Percentiles rank a stretch among this genome's conserved stretches.
Evolutionary conservation across 805 yeast genomes (phyloP).

Genomic region (Teunomyces panamensis): DNA sequence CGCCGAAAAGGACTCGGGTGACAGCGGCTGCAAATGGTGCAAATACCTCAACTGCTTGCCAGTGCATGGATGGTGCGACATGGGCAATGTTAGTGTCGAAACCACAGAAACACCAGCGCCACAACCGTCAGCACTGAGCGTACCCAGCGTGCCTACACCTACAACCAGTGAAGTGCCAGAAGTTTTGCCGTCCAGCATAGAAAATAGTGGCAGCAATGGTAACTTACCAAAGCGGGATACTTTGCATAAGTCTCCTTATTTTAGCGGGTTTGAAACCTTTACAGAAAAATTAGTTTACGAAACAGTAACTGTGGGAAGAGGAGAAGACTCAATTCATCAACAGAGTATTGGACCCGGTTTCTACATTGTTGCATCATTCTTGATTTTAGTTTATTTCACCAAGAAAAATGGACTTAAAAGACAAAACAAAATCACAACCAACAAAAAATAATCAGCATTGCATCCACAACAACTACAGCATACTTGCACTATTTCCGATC

Average conservation of each 20-base stretch:
- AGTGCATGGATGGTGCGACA: slow-evolving; percentile 66
- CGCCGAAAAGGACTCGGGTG: slow-evolving; percentile 33
- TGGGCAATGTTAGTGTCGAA: slow-evolving; percentile 36
- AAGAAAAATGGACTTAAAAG: neutral
- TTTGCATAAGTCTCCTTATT: neutral
- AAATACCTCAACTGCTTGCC: slow-evolving; percentile 70
- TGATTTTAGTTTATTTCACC: slow-evolving; percentile 17
- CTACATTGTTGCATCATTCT: slow-evolving; percentile 15
- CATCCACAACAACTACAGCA: neutral
- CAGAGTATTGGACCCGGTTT: slow-evolving; percentile 18
- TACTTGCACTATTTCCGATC: neutral
- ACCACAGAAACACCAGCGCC: slow-evolving; percentile 8
- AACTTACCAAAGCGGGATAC: neutral
- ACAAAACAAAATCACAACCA: neutral
- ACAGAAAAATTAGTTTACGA: neutral
- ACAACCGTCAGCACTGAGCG: neutral
- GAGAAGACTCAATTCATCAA: neutral
- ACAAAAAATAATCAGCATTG: neutral
- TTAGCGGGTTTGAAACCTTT: neutral
- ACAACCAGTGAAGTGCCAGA: slow-evolving; percentile 11
- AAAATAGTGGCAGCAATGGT: slow-evolving; percentile 9
- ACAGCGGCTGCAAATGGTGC: slow-evolving; percentile 65
- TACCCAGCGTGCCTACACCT: slow-evolving; percentile 7
- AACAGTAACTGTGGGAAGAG: neutral
- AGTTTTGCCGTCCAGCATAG: slow-evolving; percentile 20